A percentile compares a stretch with the other conserved stretches of the same genome.
Evolutionary conservation across 306 rosid species (phyloP).

Genomic region (Prunus padus): DNA sequence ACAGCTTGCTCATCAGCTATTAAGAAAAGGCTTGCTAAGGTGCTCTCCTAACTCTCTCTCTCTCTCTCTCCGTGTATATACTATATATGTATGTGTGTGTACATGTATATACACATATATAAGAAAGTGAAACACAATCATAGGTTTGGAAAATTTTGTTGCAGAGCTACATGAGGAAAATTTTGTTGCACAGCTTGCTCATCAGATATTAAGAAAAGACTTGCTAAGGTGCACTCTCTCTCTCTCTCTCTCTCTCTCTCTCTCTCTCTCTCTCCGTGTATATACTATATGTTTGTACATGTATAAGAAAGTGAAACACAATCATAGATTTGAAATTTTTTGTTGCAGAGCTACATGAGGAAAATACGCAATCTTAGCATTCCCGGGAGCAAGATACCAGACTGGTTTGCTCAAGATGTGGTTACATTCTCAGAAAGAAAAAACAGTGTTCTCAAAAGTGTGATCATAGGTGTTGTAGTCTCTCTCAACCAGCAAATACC

Average conservation of each 20-base stretch:
- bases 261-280: too few relatives aligned
- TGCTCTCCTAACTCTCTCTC: slow-evolving; percentile 6
- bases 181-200: slow-evolving; percentile 56
- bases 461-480: slow-evolving; percentile 44
- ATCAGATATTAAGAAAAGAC: slow-evolving; percentile 32
- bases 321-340: not conserved
- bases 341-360: slow-evolving; percentile 53
- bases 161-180: too few relatives aligned
- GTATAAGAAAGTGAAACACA: not conserved
- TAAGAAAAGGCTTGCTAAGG: slow-evolving; percentile 55
- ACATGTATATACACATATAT: not conserved
- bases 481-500: slow-evolving; percentile 41
- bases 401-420: slow-evolving; percentile 47
- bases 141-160: not conserved
- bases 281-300: not conserved
- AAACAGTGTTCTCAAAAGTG: slow-evolving; percentile 42
- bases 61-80: too few relatives aligned
- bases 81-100: too few relatives aligned
- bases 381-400: slow-evolving; percentile 61
- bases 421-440: slow-evolving; percentile 40
- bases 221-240: slow-evolving; percentile 49
- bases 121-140: not conserved
- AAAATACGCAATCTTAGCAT: slow-evolving; percentile 49
- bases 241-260: not conserved
- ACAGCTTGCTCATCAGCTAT: slow-evolving; percentile 38